These are phyloP conservation scores for Guadua angustifolia DNA, from an alignment of 176 grass and related monocot species.

Conservation along the genomic window DNA sequence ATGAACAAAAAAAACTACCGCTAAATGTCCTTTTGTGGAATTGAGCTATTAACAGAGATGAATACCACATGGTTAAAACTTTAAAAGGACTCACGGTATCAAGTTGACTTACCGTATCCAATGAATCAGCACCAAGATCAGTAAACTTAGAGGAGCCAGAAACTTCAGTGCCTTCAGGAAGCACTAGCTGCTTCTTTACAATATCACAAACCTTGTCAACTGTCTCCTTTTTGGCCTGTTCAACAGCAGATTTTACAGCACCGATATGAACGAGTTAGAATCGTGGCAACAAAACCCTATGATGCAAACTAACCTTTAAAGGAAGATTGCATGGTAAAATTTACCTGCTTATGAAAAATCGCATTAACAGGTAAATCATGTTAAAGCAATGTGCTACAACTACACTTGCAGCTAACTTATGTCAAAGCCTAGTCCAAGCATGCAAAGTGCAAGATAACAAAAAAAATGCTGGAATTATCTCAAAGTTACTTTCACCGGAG, in stretches of 20 bases:
- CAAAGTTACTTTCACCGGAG: background rate
- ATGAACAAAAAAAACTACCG: background rate
- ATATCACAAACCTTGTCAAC: constrained; percentile 63
- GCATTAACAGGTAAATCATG: background rate
- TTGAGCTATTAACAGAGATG: background rate
- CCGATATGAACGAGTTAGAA: constrained; percentile 9
- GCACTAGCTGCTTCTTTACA: constrained; percentile 64
- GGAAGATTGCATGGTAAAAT: background rate
- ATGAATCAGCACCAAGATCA: constrained; percentile 73
- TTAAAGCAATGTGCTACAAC: background rate
- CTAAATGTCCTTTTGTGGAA: background rate
- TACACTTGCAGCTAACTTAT: background rate
- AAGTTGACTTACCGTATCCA: constrained; percentile 61
- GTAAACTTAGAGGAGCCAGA: constrained; percentile 56
- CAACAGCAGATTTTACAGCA: constrained; percentile 30
- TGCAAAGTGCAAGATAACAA: background rate
- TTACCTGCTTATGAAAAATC: background rate
- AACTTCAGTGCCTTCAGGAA: constrained; percentile 43
- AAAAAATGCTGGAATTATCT: background rate
- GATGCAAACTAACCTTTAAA: background rate
- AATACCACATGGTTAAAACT: background rate
- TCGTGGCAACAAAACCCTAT: background rate
- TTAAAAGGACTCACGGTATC: background rate
- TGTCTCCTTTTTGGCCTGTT: constrained; percentile 67
- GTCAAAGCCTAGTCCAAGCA: background rate